Percentiles rank a stretch among this genome's conserved stretches.
Conservation (phyloP, 164 flowering plant genomes). For the Houttuynia cordata region DNA sequence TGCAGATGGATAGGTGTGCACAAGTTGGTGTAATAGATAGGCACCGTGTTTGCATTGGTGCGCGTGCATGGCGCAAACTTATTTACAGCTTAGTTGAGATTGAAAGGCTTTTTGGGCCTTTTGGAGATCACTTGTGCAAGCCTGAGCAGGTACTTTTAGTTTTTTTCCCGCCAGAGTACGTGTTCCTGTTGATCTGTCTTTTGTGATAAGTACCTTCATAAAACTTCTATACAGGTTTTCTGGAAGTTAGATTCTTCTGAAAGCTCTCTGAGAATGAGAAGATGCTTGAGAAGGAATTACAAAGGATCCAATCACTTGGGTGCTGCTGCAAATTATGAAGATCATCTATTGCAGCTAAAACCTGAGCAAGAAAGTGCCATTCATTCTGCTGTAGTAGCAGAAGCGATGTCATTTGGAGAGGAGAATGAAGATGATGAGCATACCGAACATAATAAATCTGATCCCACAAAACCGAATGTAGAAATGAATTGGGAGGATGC, state of each 20-base stretch:
- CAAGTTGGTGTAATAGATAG: constrained; percentile 57
- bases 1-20: constrained; percentile 79
- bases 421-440: constrained; percentile 66
- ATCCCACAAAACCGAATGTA: constrained; percentile 14
- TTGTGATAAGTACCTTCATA: too few relatives aligned
- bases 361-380: constrained; percentile 16
- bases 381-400: constrained; percentile 64
- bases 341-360: constrained; percentile 24
- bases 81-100: constrained; percentile 69
- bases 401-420: constrained; percentile 64
- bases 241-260: constrained; percentile 95
- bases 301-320: constrained; percentile 79
- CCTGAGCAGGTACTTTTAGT: constrained; percentile 45
- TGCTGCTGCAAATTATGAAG: constrained; percentile 86
- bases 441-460: constrained; percentile 33
- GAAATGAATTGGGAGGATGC: constrained; percentile 32
- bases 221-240: constrained; percentile 41
- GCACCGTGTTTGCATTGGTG: constrained; percentile 48
- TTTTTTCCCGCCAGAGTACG: background rate
- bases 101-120: constrained; percentile 75
- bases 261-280: constrained; percentile 90
- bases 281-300: constrained; percentile 65
- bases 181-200: background rate
- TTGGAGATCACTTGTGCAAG: constrained; percentile 34
- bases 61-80: constrained; percentile 89